Percentiles rank a stretch among this genome's conserved stretches.
Conservation (phyloP, 805 yeast genomes). For the Wickerhamomyces tratensis region DNA sequence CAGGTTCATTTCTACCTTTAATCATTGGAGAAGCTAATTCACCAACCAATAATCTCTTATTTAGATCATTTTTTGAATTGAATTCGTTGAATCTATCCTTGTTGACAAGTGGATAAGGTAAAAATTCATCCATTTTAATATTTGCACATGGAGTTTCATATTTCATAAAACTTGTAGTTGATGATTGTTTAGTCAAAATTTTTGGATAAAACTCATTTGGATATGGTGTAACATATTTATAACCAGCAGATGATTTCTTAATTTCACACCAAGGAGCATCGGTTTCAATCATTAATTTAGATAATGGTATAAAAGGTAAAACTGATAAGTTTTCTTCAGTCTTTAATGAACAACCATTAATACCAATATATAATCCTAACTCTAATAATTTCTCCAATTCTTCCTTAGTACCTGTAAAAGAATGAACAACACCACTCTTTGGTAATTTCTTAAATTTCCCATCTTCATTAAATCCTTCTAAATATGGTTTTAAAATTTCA, state of each 20-base stretch:
- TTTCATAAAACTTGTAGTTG: slow-evolving; percentile 4
- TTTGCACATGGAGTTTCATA: slow-evolving; percentile 9
- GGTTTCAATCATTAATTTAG: slow-evolving; percentile 73
- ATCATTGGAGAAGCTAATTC: slow-evolving; percentile 35
- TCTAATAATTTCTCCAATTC: slow-evolving; percentile 52
- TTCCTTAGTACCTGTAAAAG: slow-evolving; percentile 75
- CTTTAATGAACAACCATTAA: slow-evolving; percentile 90
- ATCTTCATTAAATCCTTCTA: slow-evolving; percentile 29
- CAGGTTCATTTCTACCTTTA: slow-evolving; percentile 89
- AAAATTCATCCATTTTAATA: slow-evolving; percentile 32
- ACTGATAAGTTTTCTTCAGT: slow-evolving; percentile 65
- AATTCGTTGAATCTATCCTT: slow-evolving; percentile 44
- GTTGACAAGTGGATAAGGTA: slow-evolving; percentile 59
- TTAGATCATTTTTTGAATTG: slow-evolving; percentile 6
- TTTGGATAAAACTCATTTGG: slow-evolving; percentile 51
- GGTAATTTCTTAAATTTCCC: slow-evolving; percentile 10
- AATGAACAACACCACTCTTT: slow-evolving; percentile 79
- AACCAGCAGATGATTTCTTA: slow-evolving; percentile 71
- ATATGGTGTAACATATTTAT: slow-evolving; percentile 40
- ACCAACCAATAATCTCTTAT: slow-evolving; percentile 19
- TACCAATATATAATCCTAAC: slow-evolving; percentile 62
- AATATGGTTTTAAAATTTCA: slow-evolving; percentile 49
- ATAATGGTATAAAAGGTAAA: slow-evolving; percentile 58
- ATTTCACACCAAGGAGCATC: slow-evolving; percentile 99
- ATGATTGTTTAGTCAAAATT: slow-evolving; percentile 12